Percentiles rank a stretch among this genome's conserved stretches.
phyloP scores from a whole-genome alignment of 305 asterid species.

The Fraxinus sp. region DNA sequence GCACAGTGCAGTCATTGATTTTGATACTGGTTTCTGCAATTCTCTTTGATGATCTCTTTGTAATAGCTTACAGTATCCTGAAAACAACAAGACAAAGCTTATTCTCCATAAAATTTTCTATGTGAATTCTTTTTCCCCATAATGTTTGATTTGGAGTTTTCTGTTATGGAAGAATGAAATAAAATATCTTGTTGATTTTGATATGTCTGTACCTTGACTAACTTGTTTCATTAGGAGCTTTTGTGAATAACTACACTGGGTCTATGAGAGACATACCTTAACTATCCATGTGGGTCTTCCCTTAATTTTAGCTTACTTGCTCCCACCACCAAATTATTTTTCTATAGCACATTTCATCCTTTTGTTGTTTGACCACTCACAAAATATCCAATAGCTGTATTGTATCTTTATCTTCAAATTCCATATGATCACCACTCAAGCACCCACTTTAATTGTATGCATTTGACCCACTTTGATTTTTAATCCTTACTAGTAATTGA shows the following conservation, averaged over 20 bases:
- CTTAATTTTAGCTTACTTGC: neutral
- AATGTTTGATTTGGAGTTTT: neutral
- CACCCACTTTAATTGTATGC: neutral
- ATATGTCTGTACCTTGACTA: neutral
- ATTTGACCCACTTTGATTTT: neutral
- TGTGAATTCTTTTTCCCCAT: neutral
- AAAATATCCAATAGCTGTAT: neutral
- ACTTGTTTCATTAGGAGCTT: neutral
- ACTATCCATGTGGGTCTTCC: neutral
- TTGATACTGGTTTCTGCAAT: neutral
- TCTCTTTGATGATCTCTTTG: neutral
- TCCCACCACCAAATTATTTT: neutral
- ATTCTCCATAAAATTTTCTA: neutral
- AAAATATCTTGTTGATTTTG: neutral
- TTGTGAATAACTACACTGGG: neutral
- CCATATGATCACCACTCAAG: neutral
- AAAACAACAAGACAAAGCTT: neutral
- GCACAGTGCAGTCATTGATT: neutral
- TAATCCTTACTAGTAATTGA: neutral
- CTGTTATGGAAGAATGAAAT: neutral
- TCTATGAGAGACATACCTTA: neutral
- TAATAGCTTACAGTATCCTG: neutral
- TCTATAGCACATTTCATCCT: neutral
- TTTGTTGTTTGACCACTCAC: neutral
- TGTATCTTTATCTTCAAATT: neutral